Conservation (phyloP, 1,284 basidiomycete species). For the Lignosus rhinocerotis region DNA sequence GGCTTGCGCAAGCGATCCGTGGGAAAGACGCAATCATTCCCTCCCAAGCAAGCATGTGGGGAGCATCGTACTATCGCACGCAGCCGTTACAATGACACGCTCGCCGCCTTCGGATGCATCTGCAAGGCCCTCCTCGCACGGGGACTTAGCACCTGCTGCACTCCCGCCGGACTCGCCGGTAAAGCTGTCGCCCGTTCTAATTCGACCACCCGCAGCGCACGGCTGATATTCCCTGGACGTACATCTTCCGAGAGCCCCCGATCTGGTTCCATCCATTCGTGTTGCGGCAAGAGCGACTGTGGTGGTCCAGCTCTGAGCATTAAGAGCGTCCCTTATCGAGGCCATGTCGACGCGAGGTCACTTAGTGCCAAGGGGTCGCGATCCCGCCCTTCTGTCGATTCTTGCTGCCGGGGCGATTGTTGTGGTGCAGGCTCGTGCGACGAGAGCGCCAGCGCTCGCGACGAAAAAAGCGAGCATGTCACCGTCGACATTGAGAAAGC, state of each 20-base stretch:
- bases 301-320: conserved; percentile 12
- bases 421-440: conserved; percentile 12
- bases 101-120: conserved; percentile 33
- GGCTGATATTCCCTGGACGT: conserved; percentile 8
- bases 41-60: conserved; percentile 30
- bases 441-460: neutral
- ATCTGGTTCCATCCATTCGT: conserved; percentile 22
- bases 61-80: conserved; percentile 31
- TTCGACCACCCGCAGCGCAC: conserved; percentile 15
- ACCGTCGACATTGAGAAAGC: conserved; percentile 22
- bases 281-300: conserved; percentile 25
- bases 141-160: conserved; percentile 32
- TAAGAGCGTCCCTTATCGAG: conserved; percentile 11
- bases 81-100: conserved; percentile 31
- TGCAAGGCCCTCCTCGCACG: conserved; percentile 33
- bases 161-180: conserved; percentile 6
- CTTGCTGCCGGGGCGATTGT: conserved; percentile 21
- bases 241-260: conserved; percentile 15
- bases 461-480: conserved; percentile 15
- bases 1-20: conserved; percentile 28
- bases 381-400: conserved; percentile 16
- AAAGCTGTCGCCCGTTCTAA: conserved; percentile 9
- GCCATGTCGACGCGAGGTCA: conserved; percentile 11
- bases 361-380: neutral
- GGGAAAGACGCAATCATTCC: conserved; percentile 1